Evolutionary conservation across 106 monocot species (phyloP).

Genomic region (Dioscorea dumetorum): DNA sequence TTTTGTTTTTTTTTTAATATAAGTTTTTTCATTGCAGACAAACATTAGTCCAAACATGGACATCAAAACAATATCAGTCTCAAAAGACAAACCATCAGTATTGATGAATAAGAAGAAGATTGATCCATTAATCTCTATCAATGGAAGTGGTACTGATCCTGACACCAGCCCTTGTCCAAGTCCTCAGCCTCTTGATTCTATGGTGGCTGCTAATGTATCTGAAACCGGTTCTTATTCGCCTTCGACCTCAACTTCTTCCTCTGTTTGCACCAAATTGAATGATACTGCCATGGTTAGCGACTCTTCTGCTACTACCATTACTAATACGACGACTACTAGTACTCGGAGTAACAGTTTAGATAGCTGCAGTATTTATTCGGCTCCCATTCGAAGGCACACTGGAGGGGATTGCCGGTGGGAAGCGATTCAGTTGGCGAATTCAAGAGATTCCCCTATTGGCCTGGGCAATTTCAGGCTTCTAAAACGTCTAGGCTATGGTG

Average conservation of each 20-base stretch:
- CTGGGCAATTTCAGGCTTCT: constrained; percentile 31
- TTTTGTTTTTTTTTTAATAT: too few species aligned
- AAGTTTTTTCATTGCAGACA: too few species aligned
- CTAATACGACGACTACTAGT: neutral
- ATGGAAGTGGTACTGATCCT: too few species aligned
- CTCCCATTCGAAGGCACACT: constrained; percentile 23
- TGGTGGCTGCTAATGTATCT: too few species aligned
- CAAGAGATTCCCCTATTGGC: constrained; percentile 26
- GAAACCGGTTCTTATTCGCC: neutral
- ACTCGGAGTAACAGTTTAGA: neutral
- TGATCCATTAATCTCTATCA: too few species aligned
- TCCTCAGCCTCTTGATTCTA: too few species aligned
- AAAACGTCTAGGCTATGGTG: constrained; percentile 37
- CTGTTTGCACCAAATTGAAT: neutral
- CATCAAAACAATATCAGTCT: too few species aligned
- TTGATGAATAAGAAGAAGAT: too few species aligned
- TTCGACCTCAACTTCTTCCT: neutral
- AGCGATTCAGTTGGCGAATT: constrained; percentile 17
- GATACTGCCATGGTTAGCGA: neutral
- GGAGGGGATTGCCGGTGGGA: constrained; percentile 39
- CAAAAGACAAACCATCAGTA: too few species aligned
- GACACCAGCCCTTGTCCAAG: too few species aligned
- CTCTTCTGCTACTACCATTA: neutral
- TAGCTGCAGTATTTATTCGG: neutral
- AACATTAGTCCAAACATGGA: too few species aligned